Conservation (phyloP, 805 yeast genomes). For the Henningerozyma blattae region DNA sequence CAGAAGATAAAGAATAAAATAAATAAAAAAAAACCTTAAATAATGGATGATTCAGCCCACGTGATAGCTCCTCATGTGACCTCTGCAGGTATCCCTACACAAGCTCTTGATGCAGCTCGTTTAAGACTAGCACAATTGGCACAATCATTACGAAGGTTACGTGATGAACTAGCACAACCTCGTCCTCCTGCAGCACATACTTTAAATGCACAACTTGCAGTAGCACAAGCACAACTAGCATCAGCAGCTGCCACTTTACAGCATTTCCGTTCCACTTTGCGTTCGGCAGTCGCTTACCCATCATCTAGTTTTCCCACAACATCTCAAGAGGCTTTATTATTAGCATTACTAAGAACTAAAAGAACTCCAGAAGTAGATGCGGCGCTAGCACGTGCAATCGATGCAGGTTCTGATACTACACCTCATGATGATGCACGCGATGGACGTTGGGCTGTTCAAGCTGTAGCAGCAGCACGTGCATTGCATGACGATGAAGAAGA, state of each 20-base stretch:
- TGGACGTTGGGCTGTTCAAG: background rate
- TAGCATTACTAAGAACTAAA: conserved; percentile 79
- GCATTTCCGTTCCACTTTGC: conserved; percentile 44
- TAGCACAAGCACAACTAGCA: conserved; percentile 68
- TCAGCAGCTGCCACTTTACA: conserved; percentile 65
- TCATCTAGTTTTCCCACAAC: conserved; percentile 74
- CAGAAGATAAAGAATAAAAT: background rate
- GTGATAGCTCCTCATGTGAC: too few relatives aligned
- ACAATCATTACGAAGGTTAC: conserved; percentile 46
- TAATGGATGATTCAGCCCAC: too few relatives aligned
- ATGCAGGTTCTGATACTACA: conserved; percentile 2
- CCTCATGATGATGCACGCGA: background rate
- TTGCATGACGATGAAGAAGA: background rate
- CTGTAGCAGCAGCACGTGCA: background rate
- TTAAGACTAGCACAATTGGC: conserved; percentile 49
- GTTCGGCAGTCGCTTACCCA: conserved; percentile 70
- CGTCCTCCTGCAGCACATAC: conserved; percentile 40
- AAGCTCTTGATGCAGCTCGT: conserved; percentile 50
- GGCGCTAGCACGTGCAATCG: conserved; percentile 53
- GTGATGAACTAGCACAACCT: conserved; percentile 38
- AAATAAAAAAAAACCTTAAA: background rate
- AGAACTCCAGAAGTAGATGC: conserved; percentile 81
- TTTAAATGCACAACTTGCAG: conserved; percentile 74
- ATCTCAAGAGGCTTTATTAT: conserved; percentile 69
- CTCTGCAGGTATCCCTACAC: conserved; percentile 44